A percentile compares a stretch with the other conserved stretches of the same genome.
These are phyloP conservation scores for Ustilaginoidea virens DNA, from an alignment of 2,329 filamentous ascomycete genomes.

Conservation along the genomic window DNA sequence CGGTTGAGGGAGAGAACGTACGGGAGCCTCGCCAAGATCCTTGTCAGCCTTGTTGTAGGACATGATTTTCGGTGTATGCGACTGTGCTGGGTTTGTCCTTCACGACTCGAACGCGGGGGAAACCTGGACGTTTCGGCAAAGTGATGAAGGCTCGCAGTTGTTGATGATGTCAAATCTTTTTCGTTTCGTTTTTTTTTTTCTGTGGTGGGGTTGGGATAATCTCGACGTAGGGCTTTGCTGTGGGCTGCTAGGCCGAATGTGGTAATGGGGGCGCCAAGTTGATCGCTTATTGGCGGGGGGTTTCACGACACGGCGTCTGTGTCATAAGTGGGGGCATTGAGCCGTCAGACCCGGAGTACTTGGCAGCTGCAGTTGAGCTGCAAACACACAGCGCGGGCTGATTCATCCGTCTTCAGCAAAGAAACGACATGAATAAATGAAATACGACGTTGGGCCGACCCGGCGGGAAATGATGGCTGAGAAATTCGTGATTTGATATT, in stretches of 20 bases:
- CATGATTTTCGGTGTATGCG: conserved; percentile 37
- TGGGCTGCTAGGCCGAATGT: conserved; percentile 8
- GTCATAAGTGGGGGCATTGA: too few relatives aligned
- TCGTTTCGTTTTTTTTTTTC: conserved; percentile 1
- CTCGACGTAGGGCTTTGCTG: conserved; percentile 9
- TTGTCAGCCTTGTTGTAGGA: conserved; percentile 94
- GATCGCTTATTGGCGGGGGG: conserved; percentile 6
- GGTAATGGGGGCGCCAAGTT: background rate
- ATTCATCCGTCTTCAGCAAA: too few relatives aligned
- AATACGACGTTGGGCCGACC: too few relatives aligned
- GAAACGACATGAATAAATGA: too few relatives aligned
- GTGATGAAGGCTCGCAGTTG: conserved; percentile 47
- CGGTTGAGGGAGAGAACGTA: conserved; percentile 27
- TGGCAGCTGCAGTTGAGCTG: too few relatives aligned
- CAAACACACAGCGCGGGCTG: too few relatives aligned
- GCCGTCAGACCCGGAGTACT: too few relatives aligned
- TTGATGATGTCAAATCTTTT: conserved; percentile 6
- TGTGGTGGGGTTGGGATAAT: background rate
- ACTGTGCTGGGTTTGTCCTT: too few relatives aligned
- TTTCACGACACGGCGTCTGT: too few relatives aligned
- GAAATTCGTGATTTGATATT: too few relatives aligned
- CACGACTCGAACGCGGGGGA: conserved; percentile 63
- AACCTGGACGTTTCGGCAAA: conserved; percentile 50
- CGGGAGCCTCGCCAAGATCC: conserved; percentile 77
- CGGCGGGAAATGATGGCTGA: too few relatives aligned